Evolutionary conservation across 169 alveolate species (phyloP), one percentile per base, ranked within the genome.

Genomic region (Plasmodium blacklocki): DNA sequence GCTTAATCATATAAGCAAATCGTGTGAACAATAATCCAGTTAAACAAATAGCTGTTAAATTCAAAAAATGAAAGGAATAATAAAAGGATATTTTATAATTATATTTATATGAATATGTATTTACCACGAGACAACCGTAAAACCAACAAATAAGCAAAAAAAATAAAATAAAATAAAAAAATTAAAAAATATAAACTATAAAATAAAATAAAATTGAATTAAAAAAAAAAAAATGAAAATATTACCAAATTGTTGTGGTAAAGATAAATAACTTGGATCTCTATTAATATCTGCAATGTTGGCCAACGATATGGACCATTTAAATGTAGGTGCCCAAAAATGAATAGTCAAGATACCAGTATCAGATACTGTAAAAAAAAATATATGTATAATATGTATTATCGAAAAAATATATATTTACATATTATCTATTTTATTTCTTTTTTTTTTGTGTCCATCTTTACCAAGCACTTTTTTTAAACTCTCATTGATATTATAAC

Each of bases 241-340:
- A 80, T 67, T 89, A 92, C 98, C 98, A 58, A 93, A 47, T 78
- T 97, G 98, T 89, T 97, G 98, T 9, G 97, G 96, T 0, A 95
- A 92, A 26, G 99, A 97, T 45, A 97, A 89, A 45, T 92, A 89
- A 21, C 96, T 96, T 14, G 97, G 95, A 14, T 97, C 97, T 64
- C 96, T 95, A 73, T 95, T 92, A 52, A 96, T 89, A 54, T 97
- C 99, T 32, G 93, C 94, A 15, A 97, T 52, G 88, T 97, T 97
- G 9, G 99, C 98, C 29, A 97, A 67, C 6, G 98, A 96, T 39
- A 97, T 96, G 49, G 95, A 93, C 99, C 99, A 97, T 76, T 97
- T 97, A 73, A 96, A 95, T 5, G 98, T 85, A 1, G 99, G 99
- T 14, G 98, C 98, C 97, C 98, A 97, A 88, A 97, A 97, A 93